Evolutionary conservation across 129 eudicot species (phyloP).

Genomic region (Artemisia argyi): DNA sequence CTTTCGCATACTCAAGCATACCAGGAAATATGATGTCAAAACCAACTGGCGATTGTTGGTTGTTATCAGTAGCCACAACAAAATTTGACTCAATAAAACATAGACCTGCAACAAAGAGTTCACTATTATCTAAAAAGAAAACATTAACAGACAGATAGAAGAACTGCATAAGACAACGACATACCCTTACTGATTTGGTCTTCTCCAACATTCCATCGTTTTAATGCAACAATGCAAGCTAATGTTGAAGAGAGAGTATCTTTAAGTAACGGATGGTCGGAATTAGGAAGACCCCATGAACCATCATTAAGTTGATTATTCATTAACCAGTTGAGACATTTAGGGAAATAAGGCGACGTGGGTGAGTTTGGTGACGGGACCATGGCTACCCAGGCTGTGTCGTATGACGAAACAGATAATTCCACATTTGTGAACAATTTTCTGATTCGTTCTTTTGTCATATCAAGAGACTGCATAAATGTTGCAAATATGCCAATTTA

Average conservation of each 20-base stretch:
- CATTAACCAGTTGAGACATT: constrained; percentile 67
- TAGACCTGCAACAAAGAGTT: constrained; percentile 52
- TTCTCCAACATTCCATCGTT: constrained; percentile 82
- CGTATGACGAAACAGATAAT: no score
- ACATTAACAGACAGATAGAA: background rate
- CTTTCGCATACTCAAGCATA: constrained; percentile 68
- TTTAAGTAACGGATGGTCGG: constrained; percentile 43
- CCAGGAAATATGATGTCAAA: constrained; percentile 84
- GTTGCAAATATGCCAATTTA: background rate
- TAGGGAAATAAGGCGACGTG: constrained; percentile 64
- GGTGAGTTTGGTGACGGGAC: no score
- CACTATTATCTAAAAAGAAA: background rate
- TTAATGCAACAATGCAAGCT: constrained; percentile 80
- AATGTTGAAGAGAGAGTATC: constrained; percentile 76
- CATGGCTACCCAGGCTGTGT: no score
- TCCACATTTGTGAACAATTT: no score
- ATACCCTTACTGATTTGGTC: constrained; percentile 63
- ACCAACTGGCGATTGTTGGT: constrained; percentile 63
- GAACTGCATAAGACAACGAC: background rate
- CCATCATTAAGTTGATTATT: constrained; percentile 81
- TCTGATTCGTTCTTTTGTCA: no score
- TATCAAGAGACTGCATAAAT: no score
- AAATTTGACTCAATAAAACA: constrained; percentile 63
- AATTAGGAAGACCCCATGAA: constrained; percentile 77
- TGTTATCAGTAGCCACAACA: constrained; percentile 47